These are phyloP conservation scores for Papiliotrema fonsecae DNA, from an alignment of 1,284 basidiomycete species.

Conservation along the genomic window DNA sequence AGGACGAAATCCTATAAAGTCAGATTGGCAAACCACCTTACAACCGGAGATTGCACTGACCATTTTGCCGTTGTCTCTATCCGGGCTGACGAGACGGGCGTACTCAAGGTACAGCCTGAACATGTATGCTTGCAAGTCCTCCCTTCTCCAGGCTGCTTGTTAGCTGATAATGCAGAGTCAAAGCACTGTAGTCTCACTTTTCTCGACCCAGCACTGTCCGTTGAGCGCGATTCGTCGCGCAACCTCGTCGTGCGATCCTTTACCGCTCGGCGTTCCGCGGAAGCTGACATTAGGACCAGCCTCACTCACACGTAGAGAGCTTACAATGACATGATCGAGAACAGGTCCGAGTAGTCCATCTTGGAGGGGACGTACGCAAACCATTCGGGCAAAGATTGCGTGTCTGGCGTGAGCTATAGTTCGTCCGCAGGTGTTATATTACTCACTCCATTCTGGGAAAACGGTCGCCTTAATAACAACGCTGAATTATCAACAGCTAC, in stretches of 20 bases:
- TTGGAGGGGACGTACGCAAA: slow-evolving; percentile 49
- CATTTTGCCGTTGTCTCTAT: slow-evolving; percentile 52
- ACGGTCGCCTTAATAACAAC: slow-evolving; percentile 48
- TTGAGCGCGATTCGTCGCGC: slow-evolving; percentile 48
- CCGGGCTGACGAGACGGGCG: slow-evolving; percentile 52
- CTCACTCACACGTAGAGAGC: slow-evolving; percentile 8
- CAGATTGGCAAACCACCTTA: not conserved
- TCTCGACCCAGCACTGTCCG: slow-evolving; percentile 50
- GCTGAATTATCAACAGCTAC: slow-evolving; percentile 20
- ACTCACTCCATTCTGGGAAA: slow-evolving; percentile 50
- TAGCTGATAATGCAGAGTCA: not conserved
- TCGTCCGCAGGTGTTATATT: not conserved
- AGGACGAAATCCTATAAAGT: slow-evolving; percentile 21
- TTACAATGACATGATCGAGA: slow-evolving; percentile 48
- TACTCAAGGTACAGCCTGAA: slow-evolving; percentile 55
- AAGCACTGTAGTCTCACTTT: slow-evolving; percentile 31
- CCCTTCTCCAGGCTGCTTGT: slow-evolving; percentile 38
- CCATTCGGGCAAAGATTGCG: slow-evolving; percentile 47
- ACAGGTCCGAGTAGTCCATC: slow-evolving; percentile 50
- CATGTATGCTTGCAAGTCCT: slow-evolving; percentile 48
- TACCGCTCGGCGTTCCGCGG: slow-evolving; percentile 43
- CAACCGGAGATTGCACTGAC: slow-evolving; percentile 12
- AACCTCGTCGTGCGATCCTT: slow-evolving; percentile 48
- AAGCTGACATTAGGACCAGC: slow-evolving; percentile 25
- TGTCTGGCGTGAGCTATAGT: slow-evolving; percentile 24